Conservation (phyloP, 2,329 filamentous ascomycete genomes). For the Arthrobotrys pseudoclavata region DNA sequence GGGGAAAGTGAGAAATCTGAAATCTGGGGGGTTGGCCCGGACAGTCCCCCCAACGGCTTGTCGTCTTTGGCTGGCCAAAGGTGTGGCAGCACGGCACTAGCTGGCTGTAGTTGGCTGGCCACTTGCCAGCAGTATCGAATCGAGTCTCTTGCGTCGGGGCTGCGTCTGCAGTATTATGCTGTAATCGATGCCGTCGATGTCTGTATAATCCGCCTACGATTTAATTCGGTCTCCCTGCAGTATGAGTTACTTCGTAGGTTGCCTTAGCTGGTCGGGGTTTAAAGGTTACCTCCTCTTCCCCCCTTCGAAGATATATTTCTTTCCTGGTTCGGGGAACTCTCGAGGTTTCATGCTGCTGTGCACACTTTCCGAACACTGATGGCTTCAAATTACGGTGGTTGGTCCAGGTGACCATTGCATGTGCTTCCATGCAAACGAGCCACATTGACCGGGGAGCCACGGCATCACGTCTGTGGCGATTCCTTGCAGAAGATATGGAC, state of each 20-base stretch:
- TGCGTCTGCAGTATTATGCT: slow-evolving; percentile 21
- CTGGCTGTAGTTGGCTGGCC: neutral
- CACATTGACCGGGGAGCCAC: slow-evolving; percentile 53
- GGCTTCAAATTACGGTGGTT: slow-evolving; percentile 58
- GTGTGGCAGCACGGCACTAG: slow-evolving; percentile 29
- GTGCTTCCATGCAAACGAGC: slow-evolving; percentile 39
- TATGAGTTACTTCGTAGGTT: slow-evolving; percentile 2
- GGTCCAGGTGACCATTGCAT: slow-evolving; percentile 57
- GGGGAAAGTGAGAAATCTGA: slow-evolving; percentile 30
- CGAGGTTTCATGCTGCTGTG: slow-evolving; percentile 13
- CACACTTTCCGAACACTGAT: slow-evolving; percentile 25
- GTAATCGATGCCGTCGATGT: slow-evolving; percentile 19
- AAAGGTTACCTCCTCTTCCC: slow-evolving; percentile 19
- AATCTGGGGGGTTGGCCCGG: slow-evolving; percentile 57
- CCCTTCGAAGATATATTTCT: slow-evolving; percentile 38
- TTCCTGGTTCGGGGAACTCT: slow-evolving; percentile 50
- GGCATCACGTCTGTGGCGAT: slow-evolving; percentile 46
- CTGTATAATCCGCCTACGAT: slow-evolving; percentile 1
- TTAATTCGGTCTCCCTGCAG: slow-evolving; percentile 6
- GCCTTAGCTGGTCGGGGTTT: slow-evolving; percentile 18
- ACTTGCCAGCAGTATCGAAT: slow-evolving; percentile 20
- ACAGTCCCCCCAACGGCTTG: slow-evolving; percentile 36
- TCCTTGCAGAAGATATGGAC: slow-evolving; percentile 15
- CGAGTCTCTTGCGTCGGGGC: slow-evolving; percentile 16
- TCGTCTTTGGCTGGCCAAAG: slow-evolving; percentile 26